Evolutionary conservation across 2,329 filamentous ascomycete species (phyloP).

Genomic region (Amauroascus niger): DNA sequence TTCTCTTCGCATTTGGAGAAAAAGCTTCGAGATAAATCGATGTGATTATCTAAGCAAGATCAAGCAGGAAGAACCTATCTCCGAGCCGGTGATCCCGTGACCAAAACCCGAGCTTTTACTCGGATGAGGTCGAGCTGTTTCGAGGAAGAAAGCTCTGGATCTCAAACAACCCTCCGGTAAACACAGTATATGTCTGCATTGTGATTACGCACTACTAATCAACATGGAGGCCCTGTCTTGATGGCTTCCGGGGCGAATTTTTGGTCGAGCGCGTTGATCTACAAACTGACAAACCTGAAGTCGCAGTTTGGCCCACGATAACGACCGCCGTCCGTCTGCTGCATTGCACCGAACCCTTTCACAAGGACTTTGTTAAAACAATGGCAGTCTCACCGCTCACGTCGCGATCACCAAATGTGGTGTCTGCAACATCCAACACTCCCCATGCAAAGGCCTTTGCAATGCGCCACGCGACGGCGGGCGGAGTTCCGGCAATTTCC

Average conservation of each 20-base stretch:
- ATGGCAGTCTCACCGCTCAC: slow-evolving; percentile 39
- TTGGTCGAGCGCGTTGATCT: background rate
- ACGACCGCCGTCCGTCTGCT: background rate
- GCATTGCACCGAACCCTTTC: background rate
- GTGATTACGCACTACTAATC: too few species aligned
- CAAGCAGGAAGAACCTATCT: too few species aligned
- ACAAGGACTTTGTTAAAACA: background rate
- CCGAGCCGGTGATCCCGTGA: background rate
- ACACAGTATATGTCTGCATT: background rate
- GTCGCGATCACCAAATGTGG: slow-evolving; percentile 28
- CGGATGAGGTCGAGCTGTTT: too few species aligned
- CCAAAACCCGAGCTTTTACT: too few species aligned
- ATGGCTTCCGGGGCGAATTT: background rate
- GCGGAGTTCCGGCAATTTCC: background rate
- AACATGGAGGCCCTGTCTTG: background rate
- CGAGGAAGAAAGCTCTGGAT: too few species aligned
- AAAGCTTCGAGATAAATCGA: background rate
- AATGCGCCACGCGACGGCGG: slow-evolving; percentile 23
- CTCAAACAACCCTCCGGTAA: too few species aligned
- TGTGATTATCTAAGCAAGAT: background rate
- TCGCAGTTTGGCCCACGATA: background rate
- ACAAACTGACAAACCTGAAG: background rate
- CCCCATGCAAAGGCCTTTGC: slow-evolving; percentile 28
- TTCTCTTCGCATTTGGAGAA: background rate
- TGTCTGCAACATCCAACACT: slow-evolving; percentile 24